Evolutionary conservation across 331 rosid genomes (phyloP), one percentile per base, ranked within the genome.

Genomic region (Malus hybrid): DNA sequence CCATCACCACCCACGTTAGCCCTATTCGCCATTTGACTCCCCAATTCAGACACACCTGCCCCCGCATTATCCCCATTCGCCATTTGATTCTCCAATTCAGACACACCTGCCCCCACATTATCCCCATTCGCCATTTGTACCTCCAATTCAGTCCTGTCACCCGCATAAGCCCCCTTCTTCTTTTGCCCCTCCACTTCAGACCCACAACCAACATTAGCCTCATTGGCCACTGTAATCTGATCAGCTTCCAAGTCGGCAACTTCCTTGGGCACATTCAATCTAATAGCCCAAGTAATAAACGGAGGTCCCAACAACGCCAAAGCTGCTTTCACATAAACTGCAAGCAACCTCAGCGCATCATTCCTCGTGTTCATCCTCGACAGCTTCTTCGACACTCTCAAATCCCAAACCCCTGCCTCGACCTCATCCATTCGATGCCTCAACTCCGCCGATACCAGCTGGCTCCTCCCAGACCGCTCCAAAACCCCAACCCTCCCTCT

Each of bases 331-430:
- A 91, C 39, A 80, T 73, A 93, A 52, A 5, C 80, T 42, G 62
- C 42, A 46, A 87, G 75, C 76, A 75, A 69, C 5, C 56, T 61
- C 31, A 91, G 5, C 18, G 98, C 97, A 4, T 69, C 86, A 57
- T 73, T 70, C 66, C 90, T 72, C 6, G 88, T 80, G 67, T 88
- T 91, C 84, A 84, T 65, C 7, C 52, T 62, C 20, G 59, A 64
- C 7, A 93, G 50, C 82, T 75, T 91, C 87, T 78, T 80, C 11
- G 86, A 52, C 62, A 73, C 83, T 67, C 39, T 74, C 10, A 29
- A 31, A 20, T 91, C 87, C 81, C 73, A 78, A 16, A 90, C 28
- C 19, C 96, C 93, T 20, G 82, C 83, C 82, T 91, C 98, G 2
- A 91, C 22, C 39, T 85, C 85, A 1, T 83, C 83, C 59, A 75